phyloP scores from a whole-genome alignment of 2,329 filamentous ascomycete species.

The Diaporthe citrichinensis region DNA sequence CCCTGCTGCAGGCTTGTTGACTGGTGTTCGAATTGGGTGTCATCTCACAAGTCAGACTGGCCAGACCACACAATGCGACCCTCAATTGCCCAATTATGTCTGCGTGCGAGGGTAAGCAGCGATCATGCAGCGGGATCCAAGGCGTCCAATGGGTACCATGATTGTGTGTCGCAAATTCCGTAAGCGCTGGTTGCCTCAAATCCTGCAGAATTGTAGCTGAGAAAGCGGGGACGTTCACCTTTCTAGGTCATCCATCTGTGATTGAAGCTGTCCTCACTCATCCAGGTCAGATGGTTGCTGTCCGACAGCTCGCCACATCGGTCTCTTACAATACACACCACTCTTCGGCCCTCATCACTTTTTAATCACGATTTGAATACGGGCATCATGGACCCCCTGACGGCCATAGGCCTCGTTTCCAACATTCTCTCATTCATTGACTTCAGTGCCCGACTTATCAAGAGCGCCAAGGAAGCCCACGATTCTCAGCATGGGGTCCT shows the following conservation, averaged over 20 bases:
- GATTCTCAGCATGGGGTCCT: slow-evolving; percentile 6
- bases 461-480: not conserved
- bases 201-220: not conserved
- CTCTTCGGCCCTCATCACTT: no score
- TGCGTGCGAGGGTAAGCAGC: not conserved
- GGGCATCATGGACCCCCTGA: slow-evolving; percentile 2
- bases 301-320: not conserved
- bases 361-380: not conserved
- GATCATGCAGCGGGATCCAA: not conserved
- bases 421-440: slow-evolving; percentile 11
- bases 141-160: not conserved
- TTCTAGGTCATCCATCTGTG: not conserved
- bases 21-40: not conserved
- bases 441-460: not conserved
- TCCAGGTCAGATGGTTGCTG: not conserved
- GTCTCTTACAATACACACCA: not conserved
- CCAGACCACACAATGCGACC: not conserved
- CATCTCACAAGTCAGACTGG: no score
- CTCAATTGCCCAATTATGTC: not conserved
- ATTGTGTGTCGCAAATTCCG: not conserved
- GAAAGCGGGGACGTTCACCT: not conserved
- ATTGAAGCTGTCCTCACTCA: not conserved
- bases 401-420: slow-evolving; percentile 8
- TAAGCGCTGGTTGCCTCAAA: slow-evolving; percentile 10
- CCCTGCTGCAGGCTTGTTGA: not conserved